Conservation (phyloP, 1,284 basidiomycete genomes). For the Neolentinus lepideus region DNA sequence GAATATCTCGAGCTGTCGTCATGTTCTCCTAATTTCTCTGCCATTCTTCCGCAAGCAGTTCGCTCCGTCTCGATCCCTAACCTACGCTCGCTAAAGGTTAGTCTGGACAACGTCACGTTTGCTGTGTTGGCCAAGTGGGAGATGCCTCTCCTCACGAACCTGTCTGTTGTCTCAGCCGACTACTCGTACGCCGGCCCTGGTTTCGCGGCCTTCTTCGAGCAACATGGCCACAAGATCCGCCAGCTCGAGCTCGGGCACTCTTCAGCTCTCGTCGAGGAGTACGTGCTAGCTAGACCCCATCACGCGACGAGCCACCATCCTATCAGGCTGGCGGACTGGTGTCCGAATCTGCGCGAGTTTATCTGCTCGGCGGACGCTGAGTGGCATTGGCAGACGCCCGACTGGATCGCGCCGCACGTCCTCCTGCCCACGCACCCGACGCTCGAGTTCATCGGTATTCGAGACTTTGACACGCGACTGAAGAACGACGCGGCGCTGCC, state of each 20-base stretch:
- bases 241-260: constrained; percentile 70
- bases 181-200: constrained; percentile 57
- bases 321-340: constrained; percentile 52
- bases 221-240: constrained; percentile 50
- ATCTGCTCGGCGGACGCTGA: constrained; percentile 69
- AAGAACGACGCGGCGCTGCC: constrained; percentile 27
- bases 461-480: constrained; percentile 60
- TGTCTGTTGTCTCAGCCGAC: constrained; percentile 61
- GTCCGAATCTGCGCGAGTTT: constrained; percentile 58
- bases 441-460: constrained; percentile 60
- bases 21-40: constrained; percentile 21
- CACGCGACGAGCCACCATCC: constrained; percentile 16
- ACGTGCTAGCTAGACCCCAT: constrained; percentile 43
- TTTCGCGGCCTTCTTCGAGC: constrained; percentile 56
- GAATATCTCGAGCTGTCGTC: constrained; percentile 47
- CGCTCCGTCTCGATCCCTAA: constrained; percentile 37
- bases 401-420: constrained; percentile 74
- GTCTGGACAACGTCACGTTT: constrained; percentile 64
- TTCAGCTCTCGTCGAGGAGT: constrained; percentile 54
- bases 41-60: constrained; percentile 17
- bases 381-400: constrained; percentile 72
- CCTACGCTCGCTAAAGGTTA: constrained; percentile 58
- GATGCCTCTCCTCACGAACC: constrained; percentile 52
- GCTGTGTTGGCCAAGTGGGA: constrained; percentile 49
- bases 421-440: constrained; percentile 55